Evolutionary conservation across 106 monocot genomes (phyloP).

Genomic region (Platanthera guangdongensis): DNA sequence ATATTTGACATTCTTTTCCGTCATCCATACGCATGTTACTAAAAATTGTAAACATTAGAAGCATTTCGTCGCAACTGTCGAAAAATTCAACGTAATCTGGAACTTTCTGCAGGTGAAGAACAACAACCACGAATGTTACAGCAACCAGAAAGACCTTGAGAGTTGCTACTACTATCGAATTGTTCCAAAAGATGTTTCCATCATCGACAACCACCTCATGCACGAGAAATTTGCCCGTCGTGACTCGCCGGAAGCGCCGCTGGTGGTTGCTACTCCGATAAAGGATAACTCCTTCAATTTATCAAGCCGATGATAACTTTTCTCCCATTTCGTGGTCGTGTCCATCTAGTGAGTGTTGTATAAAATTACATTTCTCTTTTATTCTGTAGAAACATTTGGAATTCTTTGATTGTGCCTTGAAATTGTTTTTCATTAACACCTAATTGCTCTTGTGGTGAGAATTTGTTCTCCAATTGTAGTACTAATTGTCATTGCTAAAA

Average conservation of each 20-base stretch:
- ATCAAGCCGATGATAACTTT: slow-evolving; percentile 17
- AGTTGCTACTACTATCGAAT: slow-evolving; percentile 95
- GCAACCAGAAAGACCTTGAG: slow-evolving; percentile 76
- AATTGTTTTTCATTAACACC: neutral
- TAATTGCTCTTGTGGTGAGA: neutral
- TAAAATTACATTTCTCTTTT: neutral
- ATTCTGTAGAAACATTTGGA: neutral
- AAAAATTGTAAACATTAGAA: slow-evolving; percentile 85
- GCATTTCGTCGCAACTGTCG: slow-evolving; percentile 87
- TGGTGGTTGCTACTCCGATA: slow-evolving; percentile 87
- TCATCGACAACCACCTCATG: slow-evolving; percentile 91
- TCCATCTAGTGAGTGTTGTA: neutral
- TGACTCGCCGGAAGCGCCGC: slow-evolving; percentile 78
- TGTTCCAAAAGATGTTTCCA: slow-evolving; percentile 77
- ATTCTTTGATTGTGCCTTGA: neutral
- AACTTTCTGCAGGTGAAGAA: slow-evolving; percentile 87
- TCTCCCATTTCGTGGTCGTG: neutral
- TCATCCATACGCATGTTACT: slow-evolving; percentile 44
- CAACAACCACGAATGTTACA: slow-evolving; percentile 77
- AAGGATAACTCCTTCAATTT: slow-evolving; percentile 91
- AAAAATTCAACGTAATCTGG: slow-evolving; percentile 91
- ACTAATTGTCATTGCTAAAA: neutral
- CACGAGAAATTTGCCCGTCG: slow-evolving; percentile 70
- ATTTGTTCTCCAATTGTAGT: neutral
- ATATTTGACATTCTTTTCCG: no score